These are phyloP conservation scores for Sugiyamaella smithiae DNA, from an alignment of 805 yeast genomes.

Conservation along the genomic window DNA sequence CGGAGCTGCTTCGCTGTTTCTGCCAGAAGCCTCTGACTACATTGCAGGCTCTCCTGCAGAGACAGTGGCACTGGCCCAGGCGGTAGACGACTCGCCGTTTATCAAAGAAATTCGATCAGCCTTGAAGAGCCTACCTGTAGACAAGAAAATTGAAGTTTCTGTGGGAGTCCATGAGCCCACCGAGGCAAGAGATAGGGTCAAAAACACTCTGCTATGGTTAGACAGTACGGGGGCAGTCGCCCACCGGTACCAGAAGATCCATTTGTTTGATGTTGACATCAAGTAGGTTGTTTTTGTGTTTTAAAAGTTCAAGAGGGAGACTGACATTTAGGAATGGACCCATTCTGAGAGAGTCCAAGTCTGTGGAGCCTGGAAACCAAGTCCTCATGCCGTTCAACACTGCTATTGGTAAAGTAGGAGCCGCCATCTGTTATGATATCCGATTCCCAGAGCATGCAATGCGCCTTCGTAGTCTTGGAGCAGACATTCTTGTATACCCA, in stretches of 20 bases:
- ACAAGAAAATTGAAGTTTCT: slow-evolving; percentile 57
- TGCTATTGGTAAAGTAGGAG: slow-evolving; percentile 49
- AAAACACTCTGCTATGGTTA: slow-evolving; percentile 74
- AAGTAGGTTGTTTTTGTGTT: slow-evolving; percentile 22
- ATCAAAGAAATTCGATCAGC: slow-evolving; percentile 42
- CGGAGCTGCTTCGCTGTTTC: slow-evolving; percentile 67
- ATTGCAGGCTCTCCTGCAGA: slow-evolving; percentile 63
- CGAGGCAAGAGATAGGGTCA: slow-evolving; percentile 45
- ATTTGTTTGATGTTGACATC: slow-evolving; percentile 84
- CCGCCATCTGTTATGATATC: slow-evolving; percentile 67
- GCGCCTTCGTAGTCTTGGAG: slow-evolving; percentile 62
- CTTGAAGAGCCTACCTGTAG: slow-evolving; percentile 42
- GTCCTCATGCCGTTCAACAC: slow-evolving; percentile 55
- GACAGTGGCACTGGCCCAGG: slow-evolving; percentile 55
- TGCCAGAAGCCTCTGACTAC: slow-evolving; percentile 94
- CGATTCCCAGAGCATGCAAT: slow-evolving; percentile 81
- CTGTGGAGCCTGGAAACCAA: slow-evolving; percentile 74
- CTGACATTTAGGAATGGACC: slow-evolving; percentile 61
- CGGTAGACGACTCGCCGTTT: slow-evolving; percentile 43
- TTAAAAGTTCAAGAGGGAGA: not conserved
- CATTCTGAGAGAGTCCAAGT: slow-evolving; percentile 66
- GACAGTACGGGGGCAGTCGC: slow-evolving; percentile 59
- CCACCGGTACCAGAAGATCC: slow-evolving; percentile 78
- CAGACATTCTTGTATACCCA: slow-evolving; percentile 76
- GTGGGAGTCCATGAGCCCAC: slow-evolving; percentile 87